Percentiles rank a stretch among this genome's conserved stretches.
These are phyloP conservation scores for Globisporangium emineosum DNA, from an alignment of 352 stramenopile species.

Conservation along the genomic window DNA sequence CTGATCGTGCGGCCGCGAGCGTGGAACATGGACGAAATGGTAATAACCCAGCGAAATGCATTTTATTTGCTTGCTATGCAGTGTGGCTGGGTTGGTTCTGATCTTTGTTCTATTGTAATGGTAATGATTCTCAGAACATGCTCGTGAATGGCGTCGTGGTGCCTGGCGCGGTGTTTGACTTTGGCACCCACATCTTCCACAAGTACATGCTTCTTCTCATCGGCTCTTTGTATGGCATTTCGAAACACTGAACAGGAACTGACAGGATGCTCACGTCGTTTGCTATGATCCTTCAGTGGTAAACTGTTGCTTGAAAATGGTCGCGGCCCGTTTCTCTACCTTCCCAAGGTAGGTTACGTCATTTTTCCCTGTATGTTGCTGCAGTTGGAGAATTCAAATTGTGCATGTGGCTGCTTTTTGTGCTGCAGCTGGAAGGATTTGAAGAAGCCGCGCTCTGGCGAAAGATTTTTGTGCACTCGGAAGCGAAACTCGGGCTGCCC, in stretches of 20 bases:
- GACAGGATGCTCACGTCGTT: neutral
- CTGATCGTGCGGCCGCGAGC: conserved; percentile 92
- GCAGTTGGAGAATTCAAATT: neutral
- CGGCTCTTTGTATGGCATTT: neutral
- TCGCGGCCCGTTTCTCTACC: conserved; percentile 92
- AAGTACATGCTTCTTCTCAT: conserved; percentile 51
- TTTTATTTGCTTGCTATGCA: too few species aligned
- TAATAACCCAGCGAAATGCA: too few species aligned
- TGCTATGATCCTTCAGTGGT: conserved; percentile 32
- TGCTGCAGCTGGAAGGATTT: conserved; percentile 80
- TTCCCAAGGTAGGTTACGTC: conserved; percentile 74
- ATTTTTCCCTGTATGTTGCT: neutral
- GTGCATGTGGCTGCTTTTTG: neutral
- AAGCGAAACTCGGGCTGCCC: conserved; percentile 86
- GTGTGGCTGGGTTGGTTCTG: too few species aligned
- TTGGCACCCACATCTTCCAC: conserved; percentile 95
- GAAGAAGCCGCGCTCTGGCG: conserved; percentile 95
- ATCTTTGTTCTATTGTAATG: neutral
- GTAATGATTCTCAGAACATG: conserved; percentile 57
- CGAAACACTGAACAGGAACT: neutral
- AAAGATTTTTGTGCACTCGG: conserved; percentile 91
- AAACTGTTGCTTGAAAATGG: conserved; percentile 70
- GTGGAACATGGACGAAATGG: conserved; percentile 95
- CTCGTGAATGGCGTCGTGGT: conserved; percentile 87
- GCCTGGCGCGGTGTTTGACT: conserved; percentile 92